Base-by-base conservation (phyloP, 306 rosid genomes). In the Nissolia schottii region DNA sequence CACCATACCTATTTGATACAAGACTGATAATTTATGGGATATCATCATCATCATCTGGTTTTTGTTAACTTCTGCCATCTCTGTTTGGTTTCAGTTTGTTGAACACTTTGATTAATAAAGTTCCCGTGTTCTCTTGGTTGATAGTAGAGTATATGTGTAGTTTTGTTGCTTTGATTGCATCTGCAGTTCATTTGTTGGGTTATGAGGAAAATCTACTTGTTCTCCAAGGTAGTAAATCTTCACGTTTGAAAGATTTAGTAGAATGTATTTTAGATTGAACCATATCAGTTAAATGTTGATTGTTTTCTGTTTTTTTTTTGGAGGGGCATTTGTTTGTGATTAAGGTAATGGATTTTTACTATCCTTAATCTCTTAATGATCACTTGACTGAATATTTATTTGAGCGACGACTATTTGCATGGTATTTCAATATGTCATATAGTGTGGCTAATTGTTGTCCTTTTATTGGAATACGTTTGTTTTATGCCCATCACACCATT, bases 101-200 rank as follows among this genome's bases (percentile, higher is more conserved):
- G 6, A 54, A 43, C 67, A 54, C 59, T 41, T 55, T 1, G 10
- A 15, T 57, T 48, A 37, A 31, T 34, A 48, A 37, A 59, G 25
- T 31, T 58, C 70, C 18, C 28, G 28, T 43, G 35, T 59, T 79
- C 74, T 49, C 58, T 59, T 49, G 70, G 34, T 59, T 38, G 61
- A 58, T 29, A 31, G 45, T 15, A 13, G 28, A 69, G 60, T 23
- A 67, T 57, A n/a, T n/a, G n/a, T n/a, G n/a, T n/a, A 20, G 22
- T 40, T 69, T 13, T 79, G 24, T 79, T 24, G 22, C n/a, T 54
- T 45, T 43, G 15, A 23, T 32, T 64, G 71, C 48, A 23, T n/a
- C 10, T 38, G 16, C 22, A 45, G 40, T 63, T 49, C 24, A 46
- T 79, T 31, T 55, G 19, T 25, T 34, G 41, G 4, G 6, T 59